phyloP scores from a whole-genome alignment of 148 eudicot genomes.

The Polygonum aviculare region DNA sequence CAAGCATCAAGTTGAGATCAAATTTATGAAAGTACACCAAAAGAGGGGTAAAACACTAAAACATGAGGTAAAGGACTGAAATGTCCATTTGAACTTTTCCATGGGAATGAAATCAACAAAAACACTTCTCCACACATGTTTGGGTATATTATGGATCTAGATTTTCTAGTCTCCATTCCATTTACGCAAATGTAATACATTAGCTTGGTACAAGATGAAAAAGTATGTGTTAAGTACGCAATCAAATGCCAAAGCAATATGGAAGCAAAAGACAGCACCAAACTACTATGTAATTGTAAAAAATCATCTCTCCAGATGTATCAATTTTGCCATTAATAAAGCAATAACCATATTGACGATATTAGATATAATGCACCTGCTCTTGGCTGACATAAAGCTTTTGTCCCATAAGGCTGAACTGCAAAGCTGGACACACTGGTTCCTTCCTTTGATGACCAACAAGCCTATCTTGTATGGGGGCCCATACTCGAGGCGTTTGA shows the following conservation, averaged over 20 bases:
- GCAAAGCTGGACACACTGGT: conserved; percentile 89
- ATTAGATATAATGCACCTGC: conserved; percentile 40
- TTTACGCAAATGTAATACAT: not conserved
- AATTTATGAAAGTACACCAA: not conserved
- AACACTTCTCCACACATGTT: not conserved
- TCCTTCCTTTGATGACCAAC: conserved; percentile 78
- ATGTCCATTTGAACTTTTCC: not conserved
- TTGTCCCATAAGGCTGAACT: conserved; percentile 95
- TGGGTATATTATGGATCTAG: not conserved
- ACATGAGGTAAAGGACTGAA: not conserved
- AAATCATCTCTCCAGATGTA: not conserved
- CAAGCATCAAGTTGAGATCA: not conserved
- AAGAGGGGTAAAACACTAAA: not conserved
- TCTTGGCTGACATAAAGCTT: conserved; percentile 91
- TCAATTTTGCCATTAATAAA: not conserved
- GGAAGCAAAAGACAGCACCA: too few relatives aligned
- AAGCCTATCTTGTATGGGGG: conserved; percentile 62
- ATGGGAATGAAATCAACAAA: not conserved
- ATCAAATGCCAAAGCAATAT: not conserved
- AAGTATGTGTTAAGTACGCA: not conserved
- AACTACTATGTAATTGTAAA: not conserved
- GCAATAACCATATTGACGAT: not conserved
- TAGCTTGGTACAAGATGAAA: not conserved
- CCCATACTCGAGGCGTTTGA: conserved; percentile 80
- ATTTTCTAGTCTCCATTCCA: not conserved